Evolutionary conservation across 768 basidiomycete species (phyloP).

Genomic region (Mycena sanguinolenta): DNA sequence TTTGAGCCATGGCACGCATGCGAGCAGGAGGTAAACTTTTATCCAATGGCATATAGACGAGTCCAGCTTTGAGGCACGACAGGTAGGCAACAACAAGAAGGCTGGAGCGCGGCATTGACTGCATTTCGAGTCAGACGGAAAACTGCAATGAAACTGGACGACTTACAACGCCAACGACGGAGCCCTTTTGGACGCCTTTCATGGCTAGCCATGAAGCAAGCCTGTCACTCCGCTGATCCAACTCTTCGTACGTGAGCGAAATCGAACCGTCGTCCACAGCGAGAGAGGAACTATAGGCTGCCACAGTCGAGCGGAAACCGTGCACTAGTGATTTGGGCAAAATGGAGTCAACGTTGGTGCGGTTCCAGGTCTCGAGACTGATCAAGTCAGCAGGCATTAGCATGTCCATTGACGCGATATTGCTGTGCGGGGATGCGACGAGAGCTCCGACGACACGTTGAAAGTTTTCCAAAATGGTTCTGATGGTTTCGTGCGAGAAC

Average conservation of each 20-base stretch:
- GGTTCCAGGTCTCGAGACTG: constrained; percentile 10
- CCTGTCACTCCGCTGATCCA: constrained; percentile 13
- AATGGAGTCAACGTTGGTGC: constrained; percentile 6
- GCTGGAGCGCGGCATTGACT: constrained; percentile 10
- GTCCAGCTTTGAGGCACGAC: constrained; percentile 12
- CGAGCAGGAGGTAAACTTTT: constrained; percentile 1
- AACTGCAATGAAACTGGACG: neutral
- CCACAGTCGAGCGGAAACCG: constrained; percentile 11
- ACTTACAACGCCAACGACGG: constrained; percentile 7
- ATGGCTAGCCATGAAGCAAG: constrained; percentile 9
- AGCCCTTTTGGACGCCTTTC: constrained; percentile 8
- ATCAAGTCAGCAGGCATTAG: constrained; percentile 12
- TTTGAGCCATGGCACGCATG: constrained; percentile 10
- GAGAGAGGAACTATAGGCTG: constrained; percentile 6
- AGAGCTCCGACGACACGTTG: constrained; percentile 9
- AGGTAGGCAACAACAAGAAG: constrained; percentile 11
- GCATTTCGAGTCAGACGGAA: constrained; percentile 3
- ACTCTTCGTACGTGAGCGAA: constrained; percentile 13
- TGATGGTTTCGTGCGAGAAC: constrained; percentile 8
- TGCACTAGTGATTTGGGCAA: constrained; percentile 7
- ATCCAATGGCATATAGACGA: constrained; percentile 8
- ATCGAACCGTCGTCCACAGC: constrained; percentile 9
- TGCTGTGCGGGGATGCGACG: constrained; percentile 5
- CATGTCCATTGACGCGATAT: constrained; percentile 12
- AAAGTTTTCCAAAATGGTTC: constrained; percentile 4